Percentiles rank a stretch among this genome's conserved stretches.
phyloP scores from a whole-genome alignment of 805 yeast genomes.

The Ogataea paradorogensis region DNA sequence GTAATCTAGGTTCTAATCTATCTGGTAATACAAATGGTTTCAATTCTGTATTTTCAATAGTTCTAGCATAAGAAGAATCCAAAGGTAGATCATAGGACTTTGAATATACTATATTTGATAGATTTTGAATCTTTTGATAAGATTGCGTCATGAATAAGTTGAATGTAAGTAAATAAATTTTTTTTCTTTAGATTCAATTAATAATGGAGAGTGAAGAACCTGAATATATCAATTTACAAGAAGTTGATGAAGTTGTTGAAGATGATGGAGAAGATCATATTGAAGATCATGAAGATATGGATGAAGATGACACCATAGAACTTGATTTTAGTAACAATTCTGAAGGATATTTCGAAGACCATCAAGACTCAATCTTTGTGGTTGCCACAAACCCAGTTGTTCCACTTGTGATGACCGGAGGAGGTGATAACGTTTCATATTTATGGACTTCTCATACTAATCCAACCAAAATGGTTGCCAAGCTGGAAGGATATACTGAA shows the following conservation, averaged over 20 bases:
- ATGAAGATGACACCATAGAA: conserved; percentile 52
- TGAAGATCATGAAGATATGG: conserved; percentile 38
- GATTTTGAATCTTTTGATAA: conserved; percentile 4
- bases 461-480: conserved; percentile 78
- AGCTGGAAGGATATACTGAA: conserved; percentile 79
- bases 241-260: conserved; percentile 34
- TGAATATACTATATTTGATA: conserved; percentile 1
- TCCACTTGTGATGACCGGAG: conserved; percentile 89
- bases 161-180: neutral
- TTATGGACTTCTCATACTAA: conserved; percentile 89
- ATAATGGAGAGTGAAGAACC: conserved; percentile 23
- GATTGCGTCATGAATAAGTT: conserved; percentile 1
- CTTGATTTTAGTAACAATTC: conserved; percentile 90
- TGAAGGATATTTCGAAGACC: conserved; percentile 83
- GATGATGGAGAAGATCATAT: conserved; percentile 31
- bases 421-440: conserved; percentile 87
- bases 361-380: conserved; percentile 81
- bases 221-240: conserved; percentile 28
- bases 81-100: conserved; percentile 1
- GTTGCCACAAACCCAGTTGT: conserved; percentile 80
- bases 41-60: conserved; percentile 3
- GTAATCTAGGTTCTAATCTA: conserved; percentile 3
- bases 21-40: conserved; percentile 1
- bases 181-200: neutral
- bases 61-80: conserved; percentile 1